These are phyloP conservation scores for Stenogyne calaminthoides DNA, from an alignment of 305 asterid genomes.

Conservation along the genomic window DNA sequence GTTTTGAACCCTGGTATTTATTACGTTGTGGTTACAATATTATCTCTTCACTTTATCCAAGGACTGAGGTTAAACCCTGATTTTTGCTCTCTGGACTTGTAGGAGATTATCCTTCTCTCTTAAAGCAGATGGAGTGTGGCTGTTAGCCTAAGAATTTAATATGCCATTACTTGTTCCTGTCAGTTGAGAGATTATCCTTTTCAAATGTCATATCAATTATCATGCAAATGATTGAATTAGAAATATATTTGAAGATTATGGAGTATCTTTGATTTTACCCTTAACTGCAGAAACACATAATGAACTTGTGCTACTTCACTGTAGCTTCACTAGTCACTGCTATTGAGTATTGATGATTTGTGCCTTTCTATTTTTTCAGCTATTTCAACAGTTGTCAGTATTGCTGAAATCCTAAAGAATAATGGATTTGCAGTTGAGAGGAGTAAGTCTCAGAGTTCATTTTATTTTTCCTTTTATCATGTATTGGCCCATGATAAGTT, in stretches of 20 bases:
- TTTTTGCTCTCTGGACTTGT: not conserved
- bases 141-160: not conserved
- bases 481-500: not conserved
- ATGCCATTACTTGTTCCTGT: not conserved
- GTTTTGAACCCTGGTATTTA: too few relatives aligned
- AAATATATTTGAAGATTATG: not conserved
- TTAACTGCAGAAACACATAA: not conserved
- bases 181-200: not conserved
- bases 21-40: too few relatives aligned
- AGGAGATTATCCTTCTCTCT: not conserved
- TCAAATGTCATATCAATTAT: not conserved
- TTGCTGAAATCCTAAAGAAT: slow-evolving; percentile 78
- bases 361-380: slow-evolving; percentile 41
- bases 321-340: slow-evolving; percentile 11
- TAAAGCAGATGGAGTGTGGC: not conserved
- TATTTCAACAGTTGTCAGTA: slow-evolving; percentile 76
- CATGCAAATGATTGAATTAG: not conserved
- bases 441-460: slow-evolving; percentile 44
- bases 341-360: slow-evolving; percentile 6
- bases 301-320: not conserved
- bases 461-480: slow-evolving; percentile 3
- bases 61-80: not conserved
- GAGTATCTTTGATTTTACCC: not conserved
- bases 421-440: slow-evolving; percentile 77
- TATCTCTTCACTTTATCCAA: not conserved